Conservation (phyloP, 106 monocot species). For the Apostasia shenzhenica region DNA sequence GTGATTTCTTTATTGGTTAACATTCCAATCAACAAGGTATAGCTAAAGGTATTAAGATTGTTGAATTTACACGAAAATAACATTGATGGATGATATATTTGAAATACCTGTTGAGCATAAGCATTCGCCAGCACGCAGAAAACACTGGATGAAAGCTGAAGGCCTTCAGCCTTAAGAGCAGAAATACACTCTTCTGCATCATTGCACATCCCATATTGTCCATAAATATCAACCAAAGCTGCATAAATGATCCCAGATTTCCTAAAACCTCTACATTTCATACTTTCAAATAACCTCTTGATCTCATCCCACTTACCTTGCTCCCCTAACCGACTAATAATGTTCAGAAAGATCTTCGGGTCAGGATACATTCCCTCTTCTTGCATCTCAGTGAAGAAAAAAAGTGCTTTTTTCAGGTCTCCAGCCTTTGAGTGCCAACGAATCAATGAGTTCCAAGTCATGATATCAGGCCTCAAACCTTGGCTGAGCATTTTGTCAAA, state of each 20-base stretch:
- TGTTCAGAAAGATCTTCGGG: slow-evolving; percentile 49
- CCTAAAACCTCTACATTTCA: slow-evolving; percentile 43
- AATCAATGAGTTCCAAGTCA: slow-evolving; percentile 66
- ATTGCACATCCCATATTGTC: slow-evolving; percentile 68
- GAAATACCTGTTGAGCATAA: slow-evolving; percentile 69
- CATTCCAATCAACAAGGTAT: too few relatives aligned
- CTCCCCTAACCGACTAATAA: slow-evolving; percentile 62
- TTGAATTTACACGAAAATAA: neutral
- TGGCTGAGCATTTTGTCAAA: slow-evolving; percentile 53
- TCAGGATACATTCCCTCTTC: slow-evolving; percentile 71
- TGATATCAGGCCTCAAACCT: slow-evolving; percentile 50
- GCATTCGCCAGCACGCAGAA: slow-evolving; percentile 83
- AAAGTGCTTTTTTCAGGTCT: slow-evolving; percentile 41
- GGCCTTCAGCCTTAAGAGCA: slow-evolving; percentile 64
- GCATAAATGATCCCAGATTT: slow-evolving; percentile 58
- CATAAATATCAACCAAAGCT: slow-evolving; percentile 70
- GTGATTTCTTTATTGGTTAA: too few relatives aligned
- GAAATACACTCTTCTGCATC: slow-evolving; percentile 50
- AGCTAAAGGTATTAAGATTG: too few relatives aligned
- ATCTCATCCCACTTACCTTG: slow-evolving; percentile 70
- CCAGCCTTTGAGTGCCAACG: slow-evolving; percentile 56
- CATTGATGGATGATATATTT: neutral
- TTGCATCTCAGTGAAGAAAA: slow-evolving; percentile 52
- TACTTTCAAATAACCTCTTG: slow-evolving; percentile 41
- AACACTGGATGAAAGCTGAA: slow-evolving; percentile 41